Evolutionary conservation across 2,329 filamentous ascomycete species (phyloP), one percentile per base, ranked within the genome.

Genomic region (Cladosporium austrohemisphaericum): DNA sequence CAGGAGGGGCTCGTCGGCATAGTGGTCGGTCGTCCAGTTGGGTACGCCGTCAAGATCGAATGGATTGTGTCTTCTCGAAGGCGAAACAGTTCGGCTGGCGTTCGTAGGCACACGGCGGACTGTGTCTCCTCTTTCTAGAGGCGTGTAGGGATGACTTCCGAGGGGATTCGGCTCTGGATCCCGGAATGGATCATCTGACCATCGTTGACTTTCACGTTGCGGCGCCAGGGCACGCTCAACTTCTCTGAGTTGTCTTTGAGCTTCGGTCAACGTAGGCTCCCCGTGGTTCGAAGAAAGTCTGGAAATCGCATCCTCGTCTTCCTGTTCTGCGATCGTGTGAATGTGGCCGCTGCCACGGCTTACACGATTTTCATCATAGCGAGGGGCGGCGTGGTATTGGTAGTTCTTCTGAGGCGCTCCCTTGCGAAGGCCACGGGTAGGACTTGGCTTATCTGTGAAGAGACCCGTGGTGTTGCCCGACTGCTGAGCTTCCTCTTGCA

Each of bases 321-420:
- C 81, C 10, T 75, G 67, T 60, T 82, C 79, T 29, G 82, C 80
- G 37, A 85, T 85, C 0, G 80, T 78, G 59, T 83, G 80, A 20
- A 84, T 84, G 19, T 72, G 68, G 3, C 76, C 75, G 25, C 76
- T 74, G 6, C 72, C 72, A 14, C 75, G 71, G 50, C 68, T 74
- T 25, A 72, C 65, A 43, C 76, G 70, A 35, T 66, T 69, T 43
- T 78, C 75, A 25, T 77, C 74, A 56, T 75, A 77, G 36, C 67
- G 64, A 16, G 70, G 67, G 3, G 66, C 57, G 13, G 63, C 57
- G 37, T 68, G 69, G 44, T 68, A 68, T 26, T 58, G 58, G 37
- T 69, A 68, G 22, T 60, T 60, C 41, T 62, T 67, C 33, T 63
- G 64, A 9, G 63, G 60, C 5, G 71, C 50, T 46, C 65, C 69